phyloP scores from a whole-genome alignment of 176 grass and related monocot species.

The Secale cereale region DNA sequence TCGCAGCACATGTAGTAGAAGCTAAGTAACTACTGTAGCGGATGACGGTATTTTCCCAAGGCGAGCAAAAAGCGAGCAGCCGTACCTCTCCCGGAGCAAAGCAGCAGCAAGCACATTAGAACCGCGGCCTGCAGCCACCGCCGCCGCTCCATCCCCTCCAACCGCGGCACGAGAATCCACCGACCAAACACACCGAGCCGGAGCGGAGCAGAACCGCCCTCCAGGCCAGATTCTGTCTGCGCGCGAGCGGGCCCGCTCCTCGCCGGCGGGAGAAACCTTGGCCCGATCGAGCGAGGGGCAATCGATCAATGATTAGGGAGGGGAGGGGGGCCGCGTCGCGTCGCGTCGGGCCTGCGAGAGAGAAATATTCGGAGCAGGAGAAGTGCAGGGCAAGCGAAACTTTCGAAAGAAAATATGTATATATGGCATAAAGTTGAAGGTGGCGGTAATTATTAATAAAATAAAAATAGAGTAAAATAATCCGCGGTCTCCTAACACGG shows the following conservation, averaged over 20 bases:
- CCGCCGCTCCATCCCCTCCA: conserved; percentile 40
- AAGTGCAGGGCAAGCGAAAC: conserved; percentile 21
- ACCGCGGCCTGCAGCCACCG: conserved; percentile 30
- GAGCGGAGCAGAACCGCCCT: not conserved
- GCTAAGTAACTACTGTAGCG: not conserved
- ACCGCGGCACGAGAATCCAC: not conserved
- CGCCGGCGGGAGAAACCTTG: not conserved
- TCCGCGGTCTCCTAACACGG: not conserved
- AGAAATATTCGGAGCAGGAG: conserved; percentile 24
- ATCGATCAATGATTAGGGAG: conserved; percentile 7
- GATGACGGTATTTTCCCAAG: not conserved
- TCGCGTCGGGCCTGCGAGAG: not conserved
- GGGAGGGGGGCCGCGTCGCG: not conserved
- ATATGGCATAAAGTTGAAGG: not conserved
- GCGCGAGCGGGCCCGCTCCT: not conserved
- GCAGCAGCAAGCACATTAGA: conserved; percentile 36
- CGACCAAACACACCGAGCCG: not conserved
- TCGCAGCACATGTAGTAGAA: not conserved
- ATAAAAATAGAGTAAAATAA: not conserved
- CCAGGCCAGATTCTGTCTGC: not conserved
- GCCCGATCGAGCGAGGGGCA: not conserved
- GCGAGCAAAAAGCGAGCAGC: not conserved
- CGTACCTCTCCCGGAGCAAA: conserved; percentile 61
- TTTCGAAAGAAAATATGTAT: not conserved
- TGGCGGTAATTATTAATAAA: not conserved